Base-by-base conservation (phyloP, 108 stramenopile species). In the Nitzschia sp. region DNA sequence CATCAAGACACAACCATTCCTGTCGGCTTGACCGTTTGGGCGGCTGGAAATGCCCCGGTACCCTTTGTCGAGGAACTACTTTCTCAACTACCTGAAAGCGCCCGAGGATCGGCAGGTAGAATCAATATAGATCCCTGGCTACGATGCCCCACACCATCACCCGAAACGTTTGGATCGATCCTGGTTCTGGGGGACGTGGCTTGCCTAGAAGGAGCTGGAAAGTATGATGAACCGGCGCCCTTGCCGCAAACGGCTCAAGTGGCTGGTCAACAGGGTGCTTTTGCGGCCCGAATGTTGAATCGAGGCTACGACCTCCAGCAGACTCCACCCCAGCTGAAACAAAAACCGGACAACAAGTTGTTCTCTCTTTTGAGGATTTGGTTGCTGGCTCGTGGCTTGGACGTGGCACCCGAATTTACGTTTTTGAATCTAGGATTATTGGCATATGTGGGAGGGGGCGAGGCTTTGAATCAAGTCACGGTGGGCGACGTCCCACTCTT, bases 191-290 rank as follows among this genome's bases (percentile, higher is more conserved):
- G 90, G 25, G 90, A 91, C 63, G 86, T 78, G 27, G 76, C 83
- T 58, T 81, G 71, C 31, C 73, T 55, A 35, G 58, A 62, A 21
- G 63, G 29, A 70, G 21, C 29, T 46, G 64, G 21, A 31, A 57
- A 57, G 16, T 57, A 57, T 27, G 56, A 57, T 16, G 8, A 5
- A 22, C 35, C 38, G 8, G 19, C 21, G 19, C 21, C 38, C 21
- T 21, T 44, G n/a, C 87, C 90, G 0, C 80, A 80, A 38, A 90
- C 89, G 31, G 90, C 90, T 25, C 90, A 91, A 69, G 90, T 88
- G 16, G 90, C 90, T 0, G 85, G 81, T 30, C 90, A 91, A 63
- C 86, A 87, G 73, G 90, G 90, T 19, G 86, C 91, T 15, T 92
- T 73, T 68, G 76, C 69, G 38, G 87, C 86, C 29, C 69, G 91